Evolutionary conservation across 2,329 filamentous ascomycete genomes (phyloP).

Genomic region (Fusarium pseudocircinatum): DNA sequence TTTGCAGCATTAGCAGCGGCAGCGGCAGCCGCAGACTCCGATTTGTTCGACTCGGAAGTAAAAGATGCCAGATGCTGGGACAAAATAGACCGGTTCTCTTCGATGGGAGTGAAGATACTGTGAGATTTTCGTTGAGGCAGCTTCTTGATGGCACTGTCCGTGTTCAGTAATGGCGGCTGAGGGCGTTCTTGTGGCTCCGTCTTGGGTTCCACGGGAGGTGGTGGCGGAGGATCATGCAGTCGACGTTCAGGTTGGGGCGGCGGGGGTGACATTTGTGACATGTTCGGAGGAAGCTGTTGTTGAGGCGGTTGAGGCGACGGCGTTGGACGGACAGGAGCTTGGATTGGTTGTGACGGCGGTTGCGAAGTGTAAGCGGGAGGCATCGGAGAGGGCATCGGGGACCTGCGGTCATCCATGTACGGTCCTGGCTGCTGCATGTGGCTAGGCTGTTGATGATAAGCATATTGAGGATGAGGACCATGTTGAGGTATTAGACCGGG

Average conservation of each 20-base stretch:
- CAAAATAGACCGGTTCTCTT: conserved; percentile 88
- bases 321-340: conserved; percentile 59
- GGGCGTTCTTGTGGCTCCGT: conserved; percentile 59
- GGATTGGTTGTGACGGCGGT: conserved; percentile 59
- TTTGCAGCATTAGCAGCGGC: conserved; percentile 40
- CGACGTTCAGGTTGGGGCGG: conserved; percentile 59
- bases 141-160: conserved; percentile 64
- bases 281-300: conserved; percentile 60
- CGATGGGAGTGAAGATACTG: conserved; percentile 97
- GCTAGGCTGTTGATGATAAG: conserved; percentile 33
- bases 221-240: conserved; percentile 62
- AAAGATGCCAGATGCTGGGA: conserved; percentile 83
- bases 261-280: conserved; percentile 62
- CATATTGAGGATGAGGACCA: conserved; percentile 31
- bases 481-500: conserved; percentile 38
- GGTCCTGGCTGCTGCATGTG: conserved; percentile 64
- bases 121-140: conserved; percentile 82
- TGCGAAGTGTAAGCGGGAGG: conserved; percentile 73
- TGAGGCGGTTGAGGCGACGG: conserved; percentile 68
- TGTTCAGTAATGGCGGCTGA: conserved; percentile 60
- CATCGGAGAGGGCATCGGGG: conserved; percentile 70
- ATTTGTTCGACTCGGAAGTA: conserved; percentile 60
- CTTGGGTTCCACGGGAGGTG: conserved; percentile 61
- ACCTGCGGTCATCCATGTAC: conserved; percentile 72
- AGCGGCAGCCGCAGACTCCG: conserved; percentile 47